phyloP scores from a whole-genome alignment of 2,329 filamentous ascomycete species.

The Aaosphaeria arxii region DNA sequence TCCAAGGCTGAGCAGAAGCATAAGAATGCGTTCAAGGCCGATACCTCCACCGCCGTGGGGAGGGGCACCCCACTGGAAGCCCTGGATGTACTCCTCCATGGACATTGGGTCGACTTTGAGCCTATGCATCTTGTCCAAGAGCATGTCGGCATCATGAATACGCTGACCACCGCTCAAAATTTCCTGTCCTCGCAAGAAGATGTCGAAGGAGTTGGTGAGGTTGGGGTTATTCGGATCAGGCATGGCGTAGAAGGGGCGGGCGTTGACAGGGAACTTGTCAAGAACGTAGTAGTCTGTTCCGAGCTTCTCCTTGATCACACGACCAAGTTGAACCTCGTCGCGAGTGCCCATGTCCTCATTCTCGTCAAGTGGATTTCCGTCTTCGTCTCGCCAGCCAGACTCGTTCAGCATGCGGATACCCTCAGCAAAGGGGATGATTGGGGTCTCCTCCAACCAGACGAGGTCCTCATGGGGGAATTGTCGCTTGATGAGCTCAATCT shows the following conservation, averaged over 20 bases:
- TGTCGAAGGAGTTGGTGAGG: slow-evolving; percentile 90
- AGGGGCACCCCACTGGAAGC: slow-evolving; percentile 83
- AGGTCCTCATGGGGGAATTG: slow-evolving; percentile 86
- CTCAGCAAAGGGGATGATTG: slow-evolving; percentile 75
- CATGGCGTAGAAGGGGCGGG: slow-evolving; percentile 90
- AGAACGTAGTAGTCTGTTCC: slow-evolving; percentile 90
- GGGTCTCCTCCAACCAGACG: slow-evolving; percentile 82
- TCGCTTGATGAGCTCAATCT: slow-evolving; percentile 75
- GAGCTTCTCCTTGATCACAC: slow-evolving; percentile 82
- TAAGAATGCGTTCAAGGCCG: slow-evolving; percentile 83
- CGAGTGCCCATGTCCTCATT: slow-evolving; percentile 80
- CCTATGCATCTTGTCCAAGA: slow-evolving; percentile 74
- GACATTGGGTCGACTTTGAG: slow-evolving; percentile 73
- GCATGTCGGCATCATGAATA: slow-evolving; percentile 74
- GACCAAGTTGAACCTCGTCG: slow-evolving; percentile 81
- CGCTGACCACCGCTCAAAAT: slow-evolving; percentile 90
- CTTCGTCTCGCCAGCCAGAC: slow-evolving; percentile 72
- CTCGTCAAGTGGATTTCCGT: slow-evolving; percentile 67
- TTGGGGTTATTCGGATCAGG: slow-evolving; percentile 69
- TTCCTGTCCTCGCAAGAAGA: slow-evolving; percentile 90
- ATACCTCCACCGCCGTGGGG: slow-evolving; percentile 89
- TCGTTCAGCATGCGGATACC: slow-evolving; percentile 78
- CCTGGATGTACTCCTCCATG: slow-evolving; percentile 88
- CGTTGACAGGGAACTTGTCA: slow-evolving; percentile 84
- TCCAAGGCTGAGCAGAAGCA: slow-evolving; percentile 79